Evolutionary conservation across 306 rosid species (phyloP).

Genomic region (Lupinus albus): DNA sequence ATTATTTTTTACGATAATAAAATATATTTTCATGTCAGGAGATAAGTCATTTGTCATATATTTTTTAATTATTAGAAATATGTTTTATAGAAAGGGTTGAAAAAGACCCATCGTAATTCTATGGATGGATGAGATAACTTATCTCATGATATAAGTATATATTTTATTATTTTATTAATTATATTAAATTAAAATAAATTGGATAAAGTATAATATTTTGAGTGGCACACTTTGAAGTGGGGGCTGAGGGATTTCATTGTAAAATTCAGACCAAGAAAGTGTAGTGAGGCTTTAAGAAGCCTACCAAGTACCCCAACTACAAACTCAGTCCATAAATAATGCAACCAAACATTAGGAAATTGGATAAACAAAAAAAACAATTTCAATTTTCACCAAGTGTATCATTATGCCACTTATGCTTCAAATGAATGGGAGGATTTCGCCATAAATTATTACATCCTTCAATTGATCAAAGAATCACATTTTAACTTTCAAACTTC

Average conservation of each 20-base stretch:
- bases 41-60: no score
- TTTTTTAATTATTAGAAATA: no score
- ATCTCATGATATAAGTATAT: no score
- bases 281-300: neutral
- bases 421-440: constrained; percentile 27
- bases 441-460: constrained; percentile 30
- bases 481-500: constrained; percentile 3
- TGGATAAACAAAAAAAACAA: neutral
- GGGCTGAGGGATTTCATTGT: neutral
- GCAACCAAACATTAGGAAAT: neutral
- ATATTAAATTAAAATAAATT: neutral
- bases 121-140: no score
- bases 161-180: no score
- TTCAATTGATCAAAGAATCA: constrained; percentile 19
- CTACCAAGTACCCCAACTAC: neutral
- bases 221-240: neutral
- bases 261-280: constrained; percentile 25
- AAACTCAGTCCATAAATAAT: constrained; percentile 21
- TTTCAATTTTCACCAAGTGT: constrained; percentile 6
- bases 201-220: no score
- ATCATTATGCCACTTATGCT: neutral
- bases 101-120: no score
- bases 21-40: no score
- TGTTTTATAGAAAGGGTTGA: no score
- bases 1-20: no score